phyloP scores from a whole-genome alignment of 2,329 filamentous ascomycete genomes.

The Scedosporium aurantiacum region DNA sequence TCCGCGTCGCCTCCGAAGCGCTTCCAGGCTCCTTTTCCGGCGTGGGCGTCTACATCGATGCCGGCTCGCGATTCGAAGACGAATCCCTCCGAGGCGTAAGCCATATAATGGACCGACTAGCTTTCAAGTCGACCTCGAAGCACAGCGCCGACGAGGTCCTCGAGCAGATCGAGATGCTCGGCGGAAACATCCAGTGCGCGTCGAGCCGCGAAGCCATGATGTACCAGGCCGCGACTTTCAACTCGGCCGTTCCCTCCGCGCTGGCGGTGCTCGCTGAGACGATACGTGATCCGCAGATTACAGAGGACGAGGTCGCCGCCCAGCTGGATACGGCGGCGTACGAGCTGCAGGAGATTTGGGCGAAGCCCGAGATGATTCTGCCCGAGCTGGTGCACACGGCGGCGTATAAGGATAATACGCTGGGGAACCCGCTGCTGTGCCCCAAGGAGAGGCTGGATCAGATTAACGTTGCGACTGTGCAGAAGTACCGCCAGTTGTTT shows the following conservation, averaged over 20 bases:
- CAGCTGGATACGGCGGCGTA: constrained; percentile 89
- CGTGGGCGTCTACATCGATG: constrained; percentile 91
- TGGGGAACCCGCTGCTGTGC: constrained; percentile 87
- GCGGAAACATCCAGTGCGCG: constrained; percentile 93
- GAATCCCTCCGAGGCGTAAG: constrained; percentile 75
- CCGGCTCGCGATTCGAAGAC: constrained; percentile 89
- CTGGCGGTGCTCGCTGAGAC: constrained; percentile 84
- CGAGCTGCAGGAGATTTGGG: constrained; percentile 95
- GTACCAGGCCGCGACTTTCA: constrained; percentile 98
- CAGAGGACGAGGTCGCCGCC: constrained; percentile 72
- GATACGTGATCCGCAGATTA: constrained; percentile 75
- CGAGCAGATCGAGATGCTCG: constrained; percentile 74
- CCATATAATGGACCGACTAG: constrained; percentile 90
- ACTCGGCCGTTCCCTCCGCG: constrained; percentile 74
- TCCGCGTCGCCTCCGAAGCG: constrained; percentile 90
- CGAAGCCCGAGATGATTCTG: constrained; percentile 89
- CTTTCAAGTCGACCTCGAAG: constrained; percentile 77
- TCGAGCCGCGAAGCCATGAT: constrained; percentile 92
- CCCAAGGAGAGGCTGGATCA: constrained; percentile 67
- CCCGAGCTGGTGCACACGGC: constrained; percentile 93
- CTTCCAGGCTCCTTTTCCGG: constrained; percentile 90
- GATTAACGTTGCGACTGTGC: constrained; percentile 64
- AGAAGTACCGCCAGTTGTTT: constrained; percentile 71
- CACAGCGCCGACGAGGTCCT: constrained; percentile 75
- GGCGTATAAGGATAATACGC: constrained; percentile 89